Percentiles rank a stretch among this genome's conserved stretches.
Conservation (phyloP, 2,329 filamentous ascomycete genomes). For the Aspergillus costaricaensis region DNA sequence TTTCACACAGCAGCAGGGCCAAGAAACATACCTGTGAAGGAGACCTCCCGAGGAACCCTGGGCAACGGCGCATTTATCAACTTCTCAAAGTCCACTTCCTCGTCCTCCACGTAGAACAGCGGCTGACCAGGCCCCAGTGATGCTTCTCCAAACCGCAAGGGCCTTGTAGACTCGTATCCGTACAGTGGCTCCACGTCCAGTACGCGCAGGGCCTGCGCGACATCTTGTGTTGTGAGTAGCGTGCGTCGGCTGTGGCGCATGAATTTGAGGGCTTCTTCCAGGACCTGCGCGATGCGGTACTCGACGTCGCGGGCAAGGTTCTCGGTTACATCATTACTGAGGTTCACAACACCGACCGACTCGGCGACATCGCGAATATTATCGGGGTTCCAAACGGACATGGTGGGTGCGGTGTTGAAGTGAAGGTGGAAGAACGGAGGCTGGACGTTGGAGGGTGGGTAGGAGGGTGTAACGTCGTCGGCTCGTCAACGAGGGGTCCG, state of each 20-base stretch:
- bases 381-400: slow-evolving; percentile 89
- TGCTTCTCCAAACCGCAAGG: slow-evolving; percentile 88
- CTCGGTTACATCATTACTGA: slow-evolving; percentile 84
- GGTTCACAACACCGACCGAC: slow-evolving; percentile 80
- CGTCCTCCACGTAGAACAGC: slow-evolving; percentile 95
- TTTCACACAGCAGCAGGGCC: background rate
- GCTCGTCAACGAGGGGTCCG: background rate
- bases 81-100: slow-evolving; percentile 98
- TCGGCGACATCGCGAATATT: slow-evolving; percentile 96
- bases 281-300: slow-evolving; percentile 88
- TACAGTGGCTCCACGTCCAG: slow-evolving; percentile 94
- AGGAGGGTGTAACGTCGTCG: slow-evolving; percentile 4
- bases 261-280: slow-evolving; percentile 91
- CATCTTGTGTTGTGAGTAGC: slow-evolving; percentile 82
- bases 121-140: slow-evolving; percentile 91
- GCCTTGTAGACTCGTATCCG: slow-evolving; percentile 89
- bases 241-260: slow-evolving; percentile 92
- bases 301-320: slow-evolving; percentile 91
- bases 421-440: slow-evolving; percentile 7
- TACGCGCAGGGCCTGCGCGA: slow-evolving; percentile 79
- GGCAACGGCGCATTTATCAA: slow-evolving; percentile 94
- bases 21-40: slow-evolving; percentile 71
- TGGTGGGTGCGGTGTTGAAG: slow-evolving; percentile 27
- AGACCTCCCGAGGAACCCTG: slow-evolving; percentile 90
- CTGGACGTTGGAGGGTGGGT: slow-evolving; percentile 1